A percentile compares a stretch with the other conserved stretches of the same genome.
Conservation (phyloP, 139 green algal genomes). For the Desmodesmus armatus region DNA sequence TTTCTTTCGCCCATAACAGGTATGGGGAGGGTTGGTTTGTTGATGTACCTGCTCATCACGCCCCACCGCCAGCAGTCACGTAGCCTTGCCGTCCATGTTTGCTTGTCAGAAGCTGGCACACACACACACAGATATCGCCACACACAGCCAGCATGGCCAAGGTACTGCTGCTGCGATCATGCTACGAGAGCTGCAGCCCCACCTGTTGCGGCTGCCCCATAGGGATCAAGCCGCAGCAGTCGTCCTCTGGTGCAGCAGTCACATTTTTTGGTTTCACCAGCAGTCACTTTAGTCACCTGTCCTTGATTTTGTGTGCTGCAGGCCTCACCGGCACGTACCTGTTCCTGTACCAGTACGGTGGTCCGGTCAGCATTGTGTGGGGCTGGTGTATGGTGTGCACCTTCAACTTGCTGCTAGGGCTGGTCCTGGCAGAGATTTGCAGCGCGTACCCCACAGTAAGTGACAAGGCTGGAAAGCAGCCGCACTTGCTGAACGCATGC, state of each 20-base stretch:
- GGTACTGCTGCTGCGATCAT: too few relatives aligned
- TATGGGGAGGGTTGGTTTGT: background rate
- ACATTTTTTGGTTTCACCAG: background rate
- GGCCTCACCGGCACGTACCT: slow-evolving; percentile 38
- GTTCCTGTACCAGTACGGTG: slow-evolving; percentile 51
- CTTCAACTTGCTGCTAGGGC: slow-evolving; percentile 52
- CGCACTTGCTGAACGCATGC: too few relatives aligned
- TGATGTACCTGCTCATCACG: background rate
- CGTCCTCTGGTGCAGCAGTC: background rate
- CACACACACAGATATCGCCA: background rate
- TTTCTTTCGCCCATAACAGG: slow-evolving; percentile 60
- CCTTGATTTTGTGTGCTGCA: background rate
- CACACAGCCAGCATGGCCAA: too few relatives aligned
- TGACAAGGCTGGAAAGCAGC: too few relatives aligned
- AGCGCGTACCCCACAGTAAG: slow-evolving; percentile 56
- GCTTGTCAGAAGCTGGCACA: background rate
- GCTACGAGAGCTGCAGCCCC: background rate
- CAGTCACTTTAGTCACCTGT: background rate
- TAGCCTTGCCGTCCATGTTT: too few relatives aligned
- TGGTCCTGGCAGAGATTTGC: slow-evolving; percentile 63
- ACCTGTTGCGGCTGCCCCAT: background rate
- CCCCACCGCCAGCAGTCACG: background rate
- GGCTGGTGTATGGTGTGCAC: slow-evolving; percentile 54
- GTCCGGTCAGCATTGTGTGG: slow-evolving; percentile 61
- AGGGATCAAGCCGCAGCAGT: background rate